phyloP scores from a whole-genome alignment of 2,329 filamentous ascomycete species.

The Ceratocystis variospora region DNA sequence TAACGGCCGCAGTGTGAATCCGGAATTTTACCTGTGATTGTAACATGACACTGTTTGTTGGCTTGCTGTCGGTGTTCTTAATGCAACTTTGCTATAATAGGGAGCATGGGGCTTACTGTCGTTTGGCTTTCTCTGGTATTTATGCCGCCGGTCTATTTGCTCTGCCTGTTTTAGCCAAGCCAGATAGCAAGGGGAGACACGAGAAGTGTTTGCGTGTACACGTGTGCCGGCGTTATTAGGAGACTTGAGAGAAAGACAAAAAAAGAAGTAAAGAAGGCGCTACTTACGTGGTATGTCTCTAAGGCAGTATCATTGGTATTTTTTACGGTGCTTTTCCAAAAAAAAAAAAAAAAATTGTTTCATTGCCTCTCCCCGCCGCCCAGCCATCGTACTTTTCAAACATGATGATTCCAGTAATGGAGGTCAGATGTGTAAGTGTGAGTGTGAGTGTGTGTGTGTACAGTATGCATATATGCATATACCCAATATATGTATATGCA shows the following conservation, averaged over 20 bases:
- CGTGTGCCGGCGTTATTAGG: too few relatives aligned
- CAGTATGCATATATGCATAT: not conserved
- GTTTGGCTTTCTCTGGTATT: not conserved
- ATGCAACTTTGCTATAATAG: not conserved
- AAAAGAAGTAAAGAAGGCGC: not conserved
- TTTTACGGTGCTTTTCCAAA: too few relatives aligned
- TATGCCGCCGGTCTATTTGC: not conserved
- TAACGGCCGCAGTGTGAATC: not conserved
- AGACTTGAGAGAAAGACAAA: not conserved
- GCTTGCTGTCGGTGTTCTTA: not conserved
- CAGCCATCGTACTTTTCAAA: not conserved
- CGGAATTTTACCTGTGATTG: not conserved
- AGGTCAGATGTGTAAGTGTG: not conserved
- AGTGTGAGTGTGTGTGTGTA: not conserved
- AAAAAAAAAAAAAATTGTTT: not conserved
- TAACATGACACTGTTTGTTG: not conserved
- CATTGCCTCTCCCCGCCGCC: not conserved
- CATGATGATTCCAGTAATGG: not conserved
- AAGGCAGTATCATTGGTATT: too few relatives aligned
- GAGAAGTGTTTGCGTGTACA: too few relatives aligned
- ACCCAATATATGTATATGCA: not conserved
- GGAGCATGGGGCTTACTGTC: not conserved
- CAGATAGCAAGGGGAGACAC: too few relatives aligned
- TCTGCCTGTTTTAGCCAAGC: too few relatives aligned
- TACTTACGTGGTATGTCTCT: not conserved